Evolutionary conservation across 345 rosid genomes (phyloP), one percentile per base, ranked within the genome.

Genomic region (Brassica juncea): DNA sequence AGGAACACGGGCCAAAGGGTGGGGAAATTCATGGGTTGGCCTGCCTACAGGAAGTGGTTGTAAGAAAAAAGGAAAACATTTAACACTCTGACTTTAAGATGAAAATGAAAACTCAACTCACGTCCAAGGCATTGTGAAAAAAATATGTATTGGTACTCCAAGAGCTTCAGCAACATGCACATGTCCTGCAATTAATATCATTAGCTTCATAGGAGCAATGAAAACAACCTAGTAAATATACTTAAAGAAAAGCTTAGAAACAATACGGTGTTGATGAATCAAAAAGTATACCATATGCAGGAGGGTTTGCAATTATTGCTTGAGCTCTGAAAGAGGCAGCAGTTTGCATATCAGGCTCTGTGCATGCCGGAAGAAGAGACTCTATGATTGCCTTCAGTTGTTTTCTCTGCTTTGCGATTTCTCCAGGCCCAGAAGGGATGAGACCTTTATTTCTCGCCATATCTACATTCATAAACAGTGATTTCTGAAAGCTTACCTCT

Each of bases 81-180:
- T 32, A 39, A 58, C 30, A 55, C 39, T 8, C 39, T 8, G 67
- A 31, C 15, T 7, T 30, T 6, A 8, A 30, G 66, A 12, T 63
- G 19, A 7, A 37, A 66, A 35, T 60, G 32, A 31, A 14, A 71
- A 79, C 68, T 78, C 34, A 81, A 87, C 98, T 95, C 84, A 95
- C 99, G 98, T 95, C 99, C 99, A 95, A 42, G 99, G 99, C 99
- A 95, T 95, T 59, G 99, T 95, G 91, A 95, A 95, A 85, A 90
- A 93, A n/a, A 95, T 95, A 82, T 95, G 99, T 75, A 95, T 87
- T 52, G 98, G 99, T 69, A 91, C 91, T 74, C 93, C 89, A 75
- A 95, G 99, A 84, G 99, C 94, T 87, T 95, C 99, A 55, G 99
- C 98, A 75, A 95, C 94, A 82, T 95, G 99, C 7, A 89, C 87